Conservation (phyloP, 306 rosid genomes). For the Hylodesmum podocarpum region DNA sequence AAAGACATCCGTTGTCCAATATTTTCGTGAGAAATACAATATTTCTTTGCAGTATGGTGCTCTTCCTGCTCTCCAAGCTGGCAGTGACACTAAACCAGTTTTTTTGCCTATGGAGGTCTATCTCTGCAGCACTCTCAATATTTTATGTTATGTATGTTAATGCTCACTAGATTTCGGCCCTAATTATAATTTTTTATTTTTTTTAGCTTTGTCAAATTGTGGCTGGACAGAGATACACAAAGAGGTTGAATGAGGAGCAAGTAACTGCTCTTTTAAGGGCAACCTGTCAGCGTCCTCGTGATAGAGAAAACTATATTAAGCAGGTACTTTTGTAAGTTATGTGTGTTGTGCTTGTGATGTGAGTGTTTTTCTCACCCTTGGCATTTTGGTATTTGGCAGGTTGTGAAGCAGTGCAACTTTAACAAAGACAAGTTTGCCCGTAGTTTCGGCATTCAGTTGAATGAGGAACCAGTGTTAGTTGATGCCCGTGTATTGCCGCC, state of each 20-base stretch:
- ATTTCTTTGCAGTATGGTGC: background rate
- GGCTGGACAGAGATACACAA: conserved; percentile 65
- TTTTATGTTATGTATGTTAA: too few species aligned
- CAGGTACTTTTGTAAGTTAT: conserved; percentile 25
- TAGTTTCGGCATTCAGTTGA: conserved; percentile 54
- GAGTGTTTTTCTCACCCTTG: background rate
- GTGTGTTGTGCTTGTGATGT: background rate
- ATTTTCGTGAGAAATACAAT: conserved; percentile 51
- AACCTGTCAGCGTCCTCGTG: conserved; percentile 64
- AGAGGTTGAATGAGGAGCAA: conserved; percentile 57
- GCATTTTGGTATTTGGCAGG: conserved; percentile 15
- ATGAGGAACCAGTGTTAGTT: conserved; percentile 9
- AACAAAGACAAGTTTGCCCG: conserved; percentile 9
- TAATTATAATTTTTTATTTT: background rate
- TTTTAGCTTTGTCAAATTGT: conserved; percentile 58
- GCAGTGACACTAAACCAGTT: conserved; percentile 55
- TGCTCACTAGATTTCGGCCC: background rate
- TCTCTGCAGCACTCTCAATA: background rate
- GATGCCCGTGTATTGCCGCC: conserved; percentile 75
- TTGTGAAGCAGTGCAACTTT: conserved; percentile 32
- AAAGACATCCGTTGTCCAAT: conserved; percentile 32
- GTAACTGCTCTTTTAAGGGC: conserved; percentile 58
- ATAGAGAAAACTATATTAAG: conserved; percentile 27
- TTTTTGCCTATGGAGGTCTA: conserved; percentile 84
- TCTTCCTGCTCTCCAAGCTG: conserved; percentile 79